Conservation (phyloP, 805 yeast genomes). For the Jamesozyma piceae region DNA sequence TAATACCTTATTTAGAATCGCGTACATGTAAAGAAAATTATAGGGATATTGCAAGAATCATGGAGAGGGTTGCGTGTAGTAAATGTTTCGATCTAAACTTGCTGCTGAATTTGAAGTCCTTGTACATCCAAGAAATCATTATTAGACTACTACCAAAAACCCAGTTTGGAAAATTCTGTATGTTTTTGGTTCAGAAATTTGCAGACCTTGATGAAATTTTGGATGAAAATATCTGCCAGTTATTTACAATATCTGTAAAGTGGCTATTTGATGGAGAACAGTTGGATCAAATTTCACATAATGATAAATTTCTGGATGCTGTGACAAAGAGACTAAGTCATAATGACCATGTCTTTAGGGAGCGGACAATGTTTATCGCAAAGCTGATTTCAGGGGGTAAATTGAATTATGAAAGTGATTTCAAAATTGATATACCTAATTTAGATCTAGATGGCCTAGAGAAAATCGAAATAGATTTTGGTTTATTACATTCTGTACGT, state of each 20-base stretch:
- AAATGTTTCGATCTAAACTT: slow-evolving; percentile 6
- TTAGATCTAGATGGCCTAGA: slow-evolving; percentile 3
- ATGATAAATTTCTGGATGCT: slow-evolving; percentile 18
- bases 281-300: slow-evolving; percentile 10
- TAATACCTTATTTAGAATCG: slow-evolving; percentile 17
- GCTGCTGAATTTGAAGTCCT: slow-evolving; percentile 11
- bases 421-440: slow-evolving; percentile 15
- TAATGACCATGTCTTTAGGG: slow-evolving; percentile 18
- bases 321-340: slow-evolving; percentile 24
- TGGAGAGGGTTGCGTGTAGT: slow-evolving; percentile 9
- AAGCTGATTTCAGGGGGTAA: slow-evolving; percentile 20
- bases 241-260: slow-evolving; percentile 14
- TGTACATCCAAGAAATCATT: slow-evolving; percentile 11
- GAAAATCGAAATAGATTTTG: slow-evolving; percentile 5
- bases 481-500: background rate
- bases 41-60: slow-evolving; percentile 6
- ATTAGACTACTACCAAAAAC: slow-evolving; percentile 8
- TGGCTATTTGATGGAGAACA: slow-evolving; percentile 5
- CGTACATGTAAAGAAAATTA: slow-evolving; percentile 6
- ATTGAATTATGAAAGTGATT: slow-evolving; percentile 25
- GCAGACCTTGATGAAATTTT: slow-evolving; percentile 5
- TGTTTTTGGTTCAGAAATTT: slow-evolving; percentile 6
- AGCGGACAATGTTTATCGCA: slow-evolving; percentile 30
- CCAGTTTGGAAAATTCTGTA: slow-evolving; percentile 1
- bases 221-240: slow-evolving; percentile 18